Conservation (phyloP, 192 early-diverging fungal genomes). For the Gryganskiella cystojenkinii region DNA sequence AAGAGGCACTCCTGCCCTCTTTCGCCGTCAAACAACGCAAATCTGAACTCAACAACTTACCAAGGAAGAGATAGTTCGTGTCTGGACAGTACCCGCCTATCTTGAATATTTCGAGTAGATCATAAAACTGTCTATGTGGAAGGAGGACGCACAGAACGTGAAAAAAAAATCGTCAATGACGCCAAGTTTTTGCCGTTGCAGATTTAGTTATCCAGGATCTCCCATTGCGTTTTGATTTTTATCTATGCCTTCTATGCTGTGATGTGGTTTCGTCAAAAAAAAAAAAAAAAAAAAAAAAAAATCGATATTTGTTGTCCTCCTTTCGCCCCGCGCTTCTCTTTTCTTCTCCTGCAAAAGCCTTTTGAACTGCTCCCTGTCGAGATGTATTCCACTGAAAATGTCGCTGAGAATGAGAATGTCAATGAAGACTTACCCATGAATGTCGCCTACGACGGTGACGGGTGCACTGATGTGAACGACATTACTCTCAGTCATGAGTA, state of each 20-base stretch:
- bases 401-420: no score
- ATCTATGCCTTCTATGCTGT: not conserved
- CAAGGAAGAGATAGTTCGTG: slow-evolving; percentile 90
- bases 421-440: slow-evolving; percentile 75
- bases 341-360: slow-evolving; percentile 5
- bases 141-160: no score
- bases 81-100: slow-evolving; percentile 84
- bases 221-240: no score
- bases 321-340: slow-evolving; percentile 8
- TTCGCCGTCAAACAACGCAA: no score
- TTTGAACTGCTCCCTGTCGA: no score
- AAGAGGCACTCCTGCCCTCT: not conserved
- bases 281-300: not conserved
- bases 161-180: no score
- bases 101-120: slow-evolving; percentile 87
- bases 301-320: not conserved
- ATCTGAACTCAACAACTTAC: no score
- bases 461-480: slow-evolving; percentile 86
- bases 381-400: no score
- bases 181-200: no score
- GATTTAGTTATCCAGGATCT: no score
- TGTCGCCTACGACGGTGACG: slow-evolving; percentile 92
- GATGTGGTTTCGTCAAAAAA: not conserved
- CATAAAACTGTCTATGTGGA: slow-evolving; percentile 92
- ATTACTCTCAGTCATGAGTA: slow-evolving; percentile 88